Conservation (phyloP, 2,329 filamentous ascomycete genomes). For the Aspergillus persii region DNA sequence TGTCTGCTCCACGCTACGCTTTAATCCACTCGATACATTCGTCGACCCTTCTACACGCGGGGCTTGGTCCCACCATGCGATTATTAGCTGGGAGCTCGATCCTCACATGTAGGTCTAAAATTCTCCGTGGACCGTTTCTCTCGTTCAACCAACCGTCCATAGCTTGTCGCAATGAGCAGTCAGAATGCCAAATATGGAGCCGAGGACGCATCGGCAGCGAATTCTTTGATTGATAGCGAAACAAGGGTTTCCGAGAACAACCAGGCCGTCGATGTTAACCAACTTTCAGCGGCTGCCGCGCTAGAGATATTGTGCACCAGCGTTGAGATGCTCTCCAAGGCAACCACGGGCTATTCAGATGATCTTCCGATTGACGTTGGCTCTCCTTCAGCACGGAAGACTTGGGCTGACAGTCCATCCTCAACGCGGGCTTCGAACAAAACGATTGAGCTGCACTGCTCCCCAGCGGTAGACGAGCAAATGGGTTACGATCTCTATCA, state of each 20-base stretch:
- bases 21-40: background rate
- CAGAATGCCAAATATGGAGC: constrained; percentile 1
- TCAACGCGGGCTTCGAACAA: background rate
- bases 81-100: constrained; percentile 22
- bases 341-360: constrained; percentile 60
- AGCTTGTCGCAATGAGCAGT: constrained; percentile 23
- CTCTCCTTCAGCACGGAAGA: background rate
- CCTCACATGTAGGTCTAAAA: constrained; percentile 28
- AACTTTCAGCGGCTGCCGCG: constrained; percentile 69
- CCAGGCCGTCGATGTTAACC: constrained; percentile 53
- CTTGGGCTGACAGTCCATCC: background rate
- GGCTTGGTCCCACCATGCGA: constrained; percentile 34
- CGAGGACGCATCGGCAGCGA: background rate
- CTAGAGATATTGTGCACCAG: constrained; percentile 74
- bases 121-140: constrained; percentile 16
- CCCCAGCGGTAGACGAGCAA: constrained; percentile 38
- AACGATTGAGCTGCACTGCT: constrained; percentile 37
- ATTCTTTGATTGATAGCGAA: background rate
- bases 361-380: constrained; percentile 4
- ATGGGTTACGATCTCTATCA: constrained; percentile 72
- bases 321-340: constrained; percentile 53
- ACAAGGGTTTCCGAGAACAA: background rate
- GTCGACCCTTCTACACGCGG: constrained; percentile 1
- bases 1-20: background rate
- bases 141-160: constrained; percentile 7